Conservation (phyloP, 106 monocot genomes). For the Ottelia alismoides region DNA sequence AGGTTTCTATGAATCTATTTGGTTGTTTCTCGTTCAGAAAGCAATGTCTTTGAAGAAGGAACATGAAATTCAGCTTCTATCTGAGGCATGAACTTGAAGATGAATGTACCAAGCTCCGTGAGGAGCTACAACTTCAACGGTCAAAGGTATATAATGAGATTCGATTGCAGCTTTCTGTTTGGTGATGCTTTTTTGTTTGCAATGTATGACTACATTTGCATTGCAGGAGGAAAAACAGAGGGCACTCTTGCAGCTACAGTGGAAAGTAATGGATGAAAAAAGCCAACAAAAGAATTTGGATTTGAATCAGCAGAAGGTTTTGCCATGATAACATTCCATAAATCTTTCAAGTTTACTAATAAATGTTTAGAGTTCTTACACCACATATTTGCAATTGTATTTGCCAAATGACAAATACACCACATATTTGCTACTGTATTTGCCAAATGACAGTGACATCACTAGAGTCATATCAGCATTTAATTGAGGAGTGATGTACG, state of each 20-base stretch:
- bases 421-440: too few relatives aligned
- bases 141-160: constrained; percentile 42
- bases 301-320: constrained; percentile 89
- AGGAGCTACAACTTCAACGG: constrained; percentile 75
- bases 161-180: not conserved
- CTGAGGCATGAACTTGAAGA: constrained; percentile 76
- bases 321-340: too few relatives aligned
- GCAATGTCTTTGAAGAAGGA: constrained; percentile 68
- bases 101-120: constrained; percentile 58
- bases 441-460: too few relatives aligned
- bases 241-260: constrained; percentile 76
- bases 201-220: too few relatives aligned
- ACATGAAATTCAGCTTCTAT: constrained; percentile 84
- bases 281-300: constrained; percentile 79
- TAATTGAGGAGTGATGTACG: too few relatives aligned
- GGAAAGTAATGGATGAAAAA: constrained; percentile 94
- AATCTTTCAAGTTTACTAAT: too few relatives aligned
- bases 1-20: too few relatives aligned
- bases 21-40: constrained; percentile 34
- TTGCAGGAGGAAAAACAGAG: constrained; percentile 88
- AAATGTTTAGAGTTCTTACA: too few relatives aligned
- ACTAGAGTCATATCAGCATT: too few relatives aligned
- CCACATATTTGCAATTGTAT: too few relatives aligned
- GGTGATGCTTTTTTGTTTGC: not conserved
- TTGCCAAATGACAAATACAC: too few relatives aligned